These are phyloP conservation scores for Friedmanniomyces endolithicus DNA, from an alignment of 495 filamentous ascomycete genomes.

Conservation along the genomic window DNA sequence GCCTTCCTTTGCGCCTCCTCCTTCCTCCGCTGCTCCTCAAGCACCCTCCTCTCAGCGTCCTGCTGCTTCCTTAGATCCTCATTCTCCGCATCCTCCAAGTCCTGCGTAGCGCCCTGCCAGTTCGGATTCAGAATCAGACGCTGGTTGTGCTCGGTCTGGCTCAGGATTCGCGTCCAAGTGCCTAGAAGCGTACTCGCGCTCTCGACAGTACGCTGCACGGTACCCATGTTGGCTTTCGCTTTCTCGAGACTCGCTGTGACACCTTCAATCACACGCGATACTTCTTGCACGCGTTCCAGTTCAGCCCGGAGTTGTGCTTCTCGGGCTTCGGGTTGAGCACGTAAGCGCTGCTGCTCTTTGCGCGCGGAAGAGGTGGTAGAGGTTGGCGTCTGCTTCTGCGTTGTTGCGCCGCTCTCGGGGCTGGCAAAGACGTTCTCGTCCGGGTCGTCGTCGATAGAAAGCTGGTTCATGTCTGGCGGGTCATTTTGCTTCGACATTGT, in stretches of 20 bases:
- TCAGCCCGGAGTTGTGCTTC: conserved; percentile 65
- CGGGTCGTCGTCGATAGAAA: conserved; percentile 34
- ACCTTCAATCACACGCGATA: conserved; percentile 78
- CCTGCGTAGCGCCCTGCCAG: conserved; percentile 81
- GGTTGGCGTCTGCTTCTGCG: conserved; percentile 24
- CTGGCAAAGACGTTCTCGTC: conserved; percentile 63
- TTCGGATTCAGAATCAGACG: conserved; percentile 73
- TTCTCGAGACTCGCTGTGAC: conserved; percentile 67
- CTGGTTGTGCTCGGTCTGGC: conserved; percentile 94
- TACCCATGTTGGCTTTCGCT: conserved; percentile 86
- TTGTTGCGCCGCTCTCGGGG: conserved; percentile 38
- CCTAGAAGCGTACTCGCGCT: conserved; percentile 89
- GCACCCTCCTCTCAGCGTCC: conserved; percentile 59
- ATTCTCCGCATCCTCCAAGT: conserved; percentile 69
- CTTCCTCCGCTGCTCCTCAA: conserved; percentile 60
- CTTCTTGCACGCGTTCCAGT: conserved; percentile 64
- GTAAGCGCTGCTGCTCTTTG: conserved; percentile 35
- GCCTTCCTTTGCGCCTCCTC: conserved; percentile 56
- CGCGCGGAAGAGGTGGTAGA: conserved; percentile 37
- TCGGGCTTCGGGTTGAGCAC: conserved; percentile 39
- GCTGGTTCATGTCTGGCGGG: conserved; percentile 15
- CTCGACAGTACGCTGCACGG: conserved; percentile 70
- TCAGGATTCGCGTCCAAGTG: conserved; percentile 90
- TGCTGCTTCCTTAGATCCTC: conserved; percentile 58
- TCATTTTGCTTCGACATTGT: conserved; percentile 14